Evolutionary conservation across 805 yeast species (phyloP).

Genomic region (Cyberlindnera sargentensis): DNA sequence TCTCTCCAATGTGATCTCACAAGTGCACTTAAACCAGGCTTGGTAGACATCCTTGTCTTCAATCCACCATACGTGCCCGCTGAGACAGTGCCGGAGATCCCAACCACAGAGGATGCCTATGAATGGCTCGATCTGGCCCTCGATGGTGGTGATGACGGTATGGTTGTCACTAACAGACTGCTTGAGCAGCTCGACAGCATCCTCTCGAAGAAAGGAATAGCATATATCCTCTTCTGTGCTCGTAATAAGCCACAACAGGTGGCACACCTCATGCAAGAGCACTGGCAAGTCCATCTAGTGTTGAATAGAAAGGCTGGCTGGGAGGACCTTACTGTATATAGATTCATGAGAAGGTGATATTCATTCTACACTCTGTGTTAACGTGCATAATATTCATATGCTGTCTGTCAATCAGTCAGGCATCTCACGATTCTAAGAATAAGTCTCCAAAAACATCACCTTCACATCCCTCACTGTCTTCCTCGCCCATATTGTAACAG

Average conservation of each 20-base stretch:
- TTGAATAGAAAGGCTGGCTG: slow-evolving; percentile 84
- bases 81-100: slow-evolving; percentile 58
- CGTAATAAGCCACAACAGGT: slow-evolving; percentile 74
- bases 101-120: slow-evolving; percentile 40
- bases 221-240: slow-evolving; percentile 88
- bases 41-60: slow-evolving; percentile 71
- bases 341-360: slow-evolving; percentile 32
- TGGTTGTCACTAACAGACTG: slow-evolving; percentile 71
- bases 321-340: slow-evolving; percentile 80
- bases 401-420: background rate
- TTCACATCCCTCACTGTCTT: slow-evolving; percentile 41
- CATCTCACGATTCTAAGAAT: slow-evolving; percentile 20
- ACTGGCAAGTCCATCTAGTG: slow-evolving; percentile 51
- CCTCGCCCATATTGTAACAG: slow-evolving; percentile 42
- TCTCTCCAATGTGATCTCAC: slow-evolving; percentile 53
- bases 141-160: slow-evolving; percentile 85
- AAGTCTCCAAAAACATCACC: slow-evolving; percentile 57
- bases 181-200: slow-evolving; percentile 46
- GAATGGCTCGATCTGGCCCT: slow-evolving; percentile 87
- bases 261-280: slow-evolving; percentile 36
- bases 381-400: background rate
- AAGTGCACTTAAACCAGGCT: slow-evolving; percentile 34
- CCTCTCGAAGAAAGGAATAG: slow-evolving; percentile 59
- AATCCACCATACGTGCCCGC: slow-evolving; percentile 98
- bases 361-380: background rate